phyloP scores from a whole-genome alignment of 495 filamentous ascomycete species.

The Trypethelium eluteriae region DNA sequence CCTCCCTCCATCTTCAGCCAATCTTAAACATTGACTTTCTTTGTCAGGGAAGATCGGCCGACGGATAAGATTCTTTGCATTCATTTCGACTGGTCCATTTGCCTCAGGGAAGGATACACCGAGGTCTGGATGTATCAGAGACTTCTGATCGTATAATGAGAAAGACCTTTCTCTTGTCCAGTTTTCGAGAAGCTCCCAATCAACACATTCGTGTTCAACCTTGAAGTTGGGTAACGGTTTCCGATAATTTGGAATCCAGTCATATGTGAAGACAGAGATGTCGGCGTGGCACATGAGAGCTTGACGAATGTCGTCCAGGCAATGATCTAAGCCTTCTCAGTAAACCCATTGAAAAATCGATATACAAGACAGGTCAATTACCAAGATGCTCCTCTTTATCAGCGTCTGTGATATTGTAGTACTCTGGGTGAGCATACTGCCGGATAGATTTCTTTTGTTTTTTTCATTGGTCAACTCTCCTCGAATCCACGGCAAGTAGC shows the following conservation, averaged over 20 bases:
- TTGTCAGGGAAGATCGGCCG: not conserved
- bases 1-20: not conserved
- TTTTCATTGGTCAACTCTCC: not conserved
- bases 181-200: not conserved
- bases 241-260: not conserved
- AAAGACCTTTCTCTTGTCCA: not conserved
- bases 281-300: not conserved
- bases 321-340: not conserved
- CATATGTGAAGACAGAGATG: not conserved
- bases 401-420: not conserved
- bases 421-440: not conserved
- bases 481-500: not conserved
- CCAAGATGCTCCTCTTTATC: not conserved
- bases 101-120: not conserved
- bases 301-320: not conserved
- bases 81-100: not conserved
- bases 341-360: not conserved
- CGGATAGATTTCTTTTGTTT: not conserved
- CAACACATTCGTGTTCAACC: not conserved
- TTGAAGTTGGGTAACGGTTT: not conserved
- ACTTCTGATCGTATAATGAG: not conserved
- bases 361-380: not conserved
- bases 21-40: not conserved
- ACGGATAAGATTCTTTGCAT: not conserved
- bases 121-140: not conserved